Evolutionary conservation across 768 basidiomycete species (phyloP), one percentile per base, ranked within the genome.

Genomic region (Psilocybe subaeruginosa): DNA sequence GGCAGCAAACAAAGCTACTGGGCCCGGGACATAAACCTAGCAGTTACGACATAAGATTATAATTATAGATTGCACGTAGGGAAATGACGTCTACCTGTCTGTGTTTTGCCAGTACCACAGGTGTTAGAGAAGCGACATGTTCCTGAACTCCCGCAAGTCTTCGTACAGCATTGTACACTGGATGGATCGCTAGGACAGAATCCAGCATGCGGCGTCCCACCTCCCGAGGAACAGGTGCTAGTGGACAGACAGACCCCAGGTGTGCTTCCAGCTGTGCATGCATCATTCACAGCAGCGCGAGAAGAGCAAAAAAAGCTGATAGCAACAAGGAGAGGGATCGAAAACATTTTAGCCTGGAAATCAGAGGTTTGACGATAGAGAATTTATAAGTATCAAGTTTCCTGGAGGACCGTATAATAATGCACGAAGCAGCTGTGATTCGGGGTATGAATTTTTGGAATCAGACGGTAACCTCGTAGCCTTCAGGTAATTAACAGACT

Each of bases 1-100:
- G 60, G 53, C 71, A 72, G 55, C 73, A 74, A 16, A 64, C 66
- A 66, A 74, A 71, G 52, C 55, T 55, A 14, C 66, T 23, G 1
- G 71, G 70, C 8, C 73, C 73, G 17, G 73, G 73, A 54, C 71
- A 74, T 33, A 72, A 66, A 14, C 72, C 73, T 74, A 33, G 11
- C 23, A 51, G 4, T 8, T 11, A 17, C 12, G 51, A 48, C 16
- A 14, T 45, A 14, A 6, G 19, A 7, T 23, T 53, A 14, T 33
- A 4, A 43, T 12, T 43, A 2, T n/a, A 17, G 4, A 11, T 14
- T 11, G n/a, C 2, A 4, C 4, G 41, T 43, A 43, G 8, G n/a
- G 11, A 9, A 37, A 12, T n/a, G 59, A 29, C 37, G 54, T 14
- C 16, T 58, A 70, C 72, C 71, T 3, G 70, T 64, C 19, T 63